Conservation (phyloP, 2,329 filamentous ascomycete species). For the Botryotinia narcissicola region DNA sequence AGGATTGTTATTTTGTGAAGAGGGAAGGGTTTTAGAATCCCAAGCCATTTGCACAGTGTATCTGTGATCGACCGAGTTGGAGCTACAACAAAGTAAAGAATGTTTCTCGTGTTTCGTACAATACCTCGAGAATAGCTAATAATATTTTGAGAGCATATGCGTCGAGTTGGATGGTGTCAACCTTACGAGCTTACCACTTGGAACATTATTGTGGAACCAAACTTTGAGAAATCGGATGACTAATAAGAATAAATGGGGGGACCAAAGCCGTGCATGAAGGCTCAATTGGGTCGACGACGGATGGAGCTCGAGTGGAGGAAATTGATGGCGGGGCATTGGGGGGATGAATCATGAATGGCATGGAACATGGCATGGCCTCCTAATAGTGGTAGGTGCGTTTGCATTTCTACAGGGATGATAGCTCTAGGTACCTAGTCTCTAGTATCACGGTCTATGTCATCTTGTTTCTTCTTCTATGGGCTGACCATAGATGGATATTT, state of each 20-base stretch:
- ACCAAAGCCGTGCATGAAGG: not conserved
- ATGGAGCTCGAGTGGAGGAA: not conserved
- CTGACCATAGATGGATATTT: not conserved
- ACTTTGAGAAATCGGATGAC: not conserved
- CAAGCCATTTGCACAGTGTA: conserved; percentile 30
- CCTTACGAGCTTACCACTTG: not conserved
- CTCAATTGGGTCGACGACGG: not conserved
- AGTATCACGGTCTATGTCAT: not conserved
- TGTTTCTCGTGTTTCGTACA: not conserved
- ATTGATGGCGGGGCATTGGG: not conserved
- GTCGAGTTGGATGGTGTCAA: not conserved
- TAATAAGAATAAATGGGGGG: not conserved
- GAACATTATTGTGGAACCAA: not conserved
- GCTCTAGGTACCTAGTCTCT: not conserved
- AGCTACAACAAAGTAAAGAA: not conserved
- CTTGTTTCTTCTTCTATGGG: not conserved
- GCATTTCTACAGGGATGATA: not conserved
- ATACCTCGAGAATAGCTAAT: not conserved
- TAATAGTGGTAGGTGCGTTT: not conserved
- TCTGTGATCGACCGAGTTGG: not conserved
- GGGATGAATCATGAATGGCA: not conserved
- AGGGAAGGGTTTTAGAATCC: conserved; percentile 34
- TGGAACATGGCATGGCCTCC: too few species aligned
- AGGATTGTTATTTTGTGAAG: conserved; percentile 32
- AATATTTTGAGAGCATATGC: not conserved